Conservation (phyloP, 352 stramenopile genomes). For the Pythium sp. region DNA sequence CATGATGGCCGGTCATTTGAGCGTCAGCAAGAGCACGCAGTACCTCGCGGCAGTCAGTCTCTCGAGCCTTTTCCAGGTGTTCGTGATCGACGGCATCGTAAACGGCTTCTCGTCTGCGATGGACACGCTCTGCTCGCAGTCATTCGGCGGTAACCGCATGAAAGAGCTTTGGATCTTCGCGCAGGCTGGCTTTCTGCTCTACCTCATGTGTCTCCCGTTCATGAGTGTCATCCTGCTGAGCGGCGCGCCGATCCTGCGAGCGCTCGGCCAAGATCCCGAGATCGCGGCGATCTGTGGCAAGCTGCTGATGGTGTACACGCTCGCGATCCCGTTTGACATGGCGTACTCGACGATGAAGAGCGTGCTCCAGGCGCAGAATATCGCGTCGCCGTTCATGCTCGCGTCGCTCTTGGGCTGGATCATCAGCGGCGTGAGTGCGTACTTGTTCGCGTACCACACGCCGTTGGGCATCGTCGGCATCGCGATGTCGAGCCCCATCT, state of each 20-base stretch:
- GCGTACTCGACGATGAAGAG: constrained; percentile 26
- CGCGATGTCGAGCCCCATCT: constrained; percentile 24
- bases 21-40: constrained; percentile 29
- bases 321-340: constrained; percentile 27
- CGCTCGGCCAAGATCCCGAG: constrained; percentile 32
- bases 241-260: constrained; percentile 21
- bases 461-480: constrained; percentile 35
- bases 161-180: constrained; percentile 41
- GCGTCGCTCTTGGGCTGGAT: constrained; percentile 22
- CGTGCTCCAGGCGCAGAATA: constrained; percentile 37
- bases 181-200: constrained; percentile 32
- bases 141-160: constrained; percentile 28
- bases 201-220: constrained; percentile 15
- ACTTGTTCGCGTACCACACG: constrained; percentile 37
- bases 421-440: constrained; percentile 24
- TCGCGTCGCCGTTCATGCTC: constrained; percentile 32
- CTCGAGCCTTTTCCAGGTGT: constrained; percentile 18
- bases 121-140: constrained; percentile 41
- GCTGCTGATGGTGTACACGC: constrained; percentile 20
- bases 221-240: constrained; percentile 21
- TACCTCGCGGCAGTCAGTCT: constrained; percentile 29
- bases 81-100: constrained; percentile 21
- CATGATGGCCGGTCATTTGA: constrained; percentile 39
- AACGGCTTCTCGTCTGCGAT: constrained; percentile 28
- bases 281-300: constrained; percentile 25